phyloP scores from a whole-genome alignment of 73 alveolate genomes.

The Tetrahymena thermophila region DNA sequence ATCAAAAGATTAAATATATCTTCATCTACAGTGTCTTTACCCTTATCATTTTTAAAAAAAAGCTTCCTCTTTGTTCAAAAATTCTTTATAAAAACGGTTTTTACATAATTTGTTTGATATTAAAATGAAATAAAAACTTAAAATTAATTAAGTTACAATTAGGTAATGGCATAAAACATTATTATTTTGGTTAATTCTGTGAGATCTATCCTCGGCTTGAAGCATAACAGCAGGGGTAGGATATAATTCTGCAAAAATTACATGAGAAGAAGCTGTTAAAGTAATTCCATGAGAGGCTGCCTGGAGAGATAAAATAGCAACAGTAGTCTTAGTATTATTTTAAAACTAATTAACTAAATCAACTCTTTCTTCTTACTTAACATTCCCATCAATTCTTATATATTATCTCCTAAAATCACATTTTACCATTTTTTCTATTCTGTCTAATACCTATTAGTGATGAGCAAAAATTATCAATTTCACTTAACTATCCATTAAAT shows the following conservation, averaged over 20 bases:
- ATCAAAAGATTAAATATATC: conserved; percentile 64
- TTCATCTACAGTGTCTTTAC: conserved; percentile 90
- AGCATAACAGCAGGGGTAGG: conserved; percentile 91
- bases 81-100: no score
- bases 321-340: conserved; percentile 34
- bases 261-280: conserved; percentile 85
- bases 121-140: neutral
- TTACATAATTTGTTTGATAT: no score
- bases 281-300: conserved; percentile 91
- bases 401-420: conserved; percentile 32
- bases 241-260: conserved; percentile 88
- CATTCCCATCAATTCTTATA: conserved; percentile 74
- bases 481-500: conserved; percentile 59
- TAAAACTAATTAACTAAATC: conserved; percentile 63
- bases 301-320: conserved; percentile 68
- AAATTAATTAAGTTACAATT: conserved; percentile 22
- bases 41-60: neutral
- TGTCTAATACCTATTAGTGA: conserved; percentile 68
- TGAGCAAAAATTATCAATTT: conserved; percentile 82
- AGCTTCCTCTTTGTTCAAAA: no score
- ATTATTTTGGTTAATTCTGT: conserved; percentile 81
- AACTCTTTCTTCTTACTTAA: conserved; percentile 50
- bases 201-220: conserved; percentile 96
- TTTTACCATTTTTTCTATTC: conserved; percentile 28
- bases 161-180: conserved; percentile 77